Base-by-base conservation (phyloP, 495 filamentous ascomycete genomes). In the Neurospora sp. region DNA sequence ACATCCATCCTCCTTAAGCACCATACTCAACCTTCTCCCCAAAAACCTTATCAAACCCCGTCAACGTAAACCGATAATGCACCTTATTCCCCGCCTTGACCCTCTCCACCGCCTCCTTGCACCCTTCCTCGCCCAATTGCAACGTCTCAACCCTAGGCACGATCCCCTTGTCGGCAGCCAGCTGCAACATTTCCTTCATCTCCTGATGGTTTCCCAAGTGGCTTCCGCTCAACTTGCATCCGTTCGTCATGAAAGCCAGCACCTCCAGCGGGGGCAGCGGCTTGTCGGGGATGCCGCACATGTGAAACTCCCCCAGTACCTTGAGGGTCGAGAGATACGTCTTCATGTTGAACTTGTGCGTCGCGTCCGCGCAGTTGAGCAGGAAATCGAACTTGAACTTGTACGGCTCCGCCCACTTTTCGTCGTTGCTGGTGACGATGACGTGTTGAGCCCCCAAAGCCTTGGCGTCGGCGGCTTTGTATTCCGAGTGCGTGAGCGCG, bases 131-230 rank as follows among this genome's bases (percentile, higher is more conserved):
- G 8, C 86, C 84, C 69, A 94, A 86, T n/a, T 89, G 81, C 35
- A 94, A 81, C 77, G 87, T 89, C 84, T 94, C 86, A 35, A 94
- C 90, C 86, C 86, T 87, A 16, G 89, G 87, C 79, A 88, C 87
- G 41, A 95, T 81, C n/a, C 87, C 86, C 88, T 92, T 90, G 78
- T 94, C 91, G 6, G 87, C 88, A 4, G 91, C 91, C 72, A 94
- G 77, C 82, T 92, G 86, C 79, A 94, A 78, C 92, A 95, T 94
- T 39, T 82, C 84, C 68, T 91, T 74, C 85, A 90, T 91, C 87
- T 94, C 92, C 35, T 85, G 83, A 10, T 90, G 84, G 75, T 87
- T 90, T 3, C 92, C 91, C 75, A 94, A 86, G 78, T 94, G 92
- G 72, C 86, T 90, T 5, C 87, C 90, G 3, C 87, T 87, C 38